Evolutionary conservation across 2,329 filamentous ascomycete species (phyloP), one percentile per base, ranked within the genome.

Genomic region (Nemania abortiva): DNA sequence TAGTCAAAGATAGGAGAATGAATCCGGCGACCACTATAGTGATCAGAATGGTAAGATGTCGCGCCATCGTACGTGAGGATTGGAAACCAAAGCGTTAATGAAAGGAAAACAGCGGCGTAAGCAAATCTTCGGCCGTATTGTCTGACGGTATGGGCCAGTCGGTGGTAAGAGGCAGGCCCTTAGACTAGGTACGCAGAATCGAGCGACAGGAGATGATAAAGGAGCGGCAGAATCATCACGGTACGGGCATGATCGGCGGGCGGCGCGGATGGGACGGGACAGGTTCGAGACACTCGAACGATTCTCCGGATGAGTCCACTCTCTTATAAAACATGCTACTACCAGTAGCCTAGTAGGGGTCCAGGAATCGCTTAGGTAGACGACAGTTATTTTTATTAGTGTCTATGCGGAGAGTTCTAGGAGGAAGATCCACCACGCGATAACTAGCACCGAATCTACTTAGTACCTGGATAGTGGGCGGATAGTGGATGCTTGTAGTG

Each of bases 1-100:
- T 65, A 15, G 88, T 83, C 72, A 91, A 87, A 49, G 87, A 86
- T 66, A 92, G 73, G 75, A 87, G 84, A 63, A 88, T 81, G 75
- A 91, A 84, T 70, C 86, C 80, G 67, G 86, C 82, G 73, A 89
- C 82, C 72, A 85, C 84, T 72, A 90, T 75, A 57, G 89, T 77
- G 70, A 91, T 76, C 58, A 87, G 81, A 72, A 87, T 76, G 34
- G 87, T 82, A 67, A 90, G 78, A 73, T 88, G 85, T 71, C 87
- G 85, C 69, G 86, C 84, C 87, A 89, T 89, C 63, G 49, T 34
- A 53, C 31, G 24, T n/a, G 6, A 34, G 2, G 31, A 27, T 2
- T 34, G 34, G 29, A 49, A 47, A 20, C 20, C 20, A 47, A 55
- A 61, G 34, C 20, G 13, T 52, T 24, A 34, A 62, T 13, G 22